Conservation (phyloP, 148 eudicot genomes). For the Chenopodium quinoa region DNA sequence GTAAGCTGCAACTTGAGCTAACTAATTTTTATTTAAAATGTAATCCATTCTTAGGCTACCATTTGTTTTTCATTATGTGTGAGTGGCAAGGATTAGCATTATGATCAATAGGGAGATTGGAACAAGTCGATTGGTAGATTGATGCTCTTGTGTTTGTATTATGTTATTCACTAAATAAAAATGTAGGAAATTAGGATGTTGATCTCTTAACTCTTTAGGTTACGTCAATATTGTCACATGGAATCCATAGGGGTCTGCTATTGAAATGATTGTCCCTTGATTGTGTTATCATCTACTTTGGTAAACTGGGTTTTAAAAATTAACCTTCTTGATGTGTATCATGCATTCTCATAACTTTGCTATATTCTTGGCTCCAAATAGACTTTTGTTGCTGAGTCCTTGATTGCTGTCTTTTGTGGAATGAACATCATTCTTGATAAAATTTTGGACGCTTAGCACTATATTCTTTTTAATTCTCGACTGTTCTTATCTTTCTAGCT, state of each 20-base stretch:
- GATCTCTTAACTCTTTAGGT: background rate
- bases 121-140: background rate
- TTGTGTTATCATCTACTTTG: background rate
- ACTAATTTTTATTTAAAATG: background rate
- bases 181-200: background rate
- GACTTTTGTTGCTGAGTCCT: background rate
- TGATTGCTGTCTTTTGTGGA: background rate
- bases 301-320: background rate
- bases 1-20: conserved; percentile 36
- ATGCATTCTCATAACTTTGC: background rate
- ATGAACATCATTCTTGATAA: background rate
- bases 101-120: background rate
- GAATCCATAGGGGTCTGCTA: background rate
- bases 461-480: no score
- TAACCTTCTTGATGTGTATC: background rate
- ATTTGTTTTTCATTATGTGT: background rate
- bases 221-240: background rate
- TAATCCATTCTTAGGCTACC: background rate
- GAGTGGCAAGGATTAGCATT: background rate
- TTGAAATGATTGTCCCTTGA: background rate
- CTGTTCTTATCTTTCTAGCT: background rate
- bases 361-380: background rate
- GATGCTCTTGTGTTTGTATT: background rate
- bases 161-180: background rate
- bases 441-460: background rate